Evolutionary conservation across 306 rosid species (phyloP).

Genomic region (Pyrus pyrifolia): DNA sequence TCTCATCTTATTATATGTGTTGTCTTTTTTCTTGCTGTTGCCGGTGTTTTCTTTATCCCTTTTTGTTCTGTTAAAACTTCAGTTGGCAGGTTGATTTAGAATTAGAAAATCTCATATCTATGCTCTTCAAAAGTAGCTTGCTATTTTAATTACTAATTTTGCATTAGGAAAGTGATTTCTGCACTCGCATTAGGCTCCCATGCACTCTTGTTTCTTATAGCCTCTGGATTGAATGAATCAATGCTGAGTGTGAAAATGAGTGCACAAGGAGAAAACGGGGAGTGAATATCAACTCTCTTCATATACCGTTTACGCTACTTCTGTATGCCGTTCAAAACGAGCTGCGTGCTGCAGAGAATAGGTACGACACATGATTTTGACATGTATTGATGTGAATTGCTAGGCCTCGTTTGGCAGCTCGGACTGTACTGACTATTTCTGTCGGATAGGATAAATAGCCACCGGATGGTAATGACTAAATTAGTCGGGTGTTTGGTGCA

Average conservation of each 20-base stretch:
- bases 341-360: no score
- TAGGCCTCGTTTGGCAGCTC: no score
- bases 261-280: not conserved
- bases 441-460: no score
- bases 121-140: slow-evolving; percentile 36
- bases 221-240: not conserved
- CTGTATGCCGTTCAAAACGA: no score
- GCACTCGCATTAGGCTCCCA: not conserved
- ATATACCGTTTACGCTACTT: not conserved
- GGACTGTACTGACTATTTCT: no score
- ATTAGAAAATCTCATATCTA: slow-evolving; percentile 38
- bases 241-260: not conserved
- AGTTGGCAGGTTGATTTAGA: slow-evolving; percentile 63
- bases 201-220: not conserved
- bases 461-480: no score
- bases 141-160: slow-evolving; percentile 4
- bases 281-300: not conserved
- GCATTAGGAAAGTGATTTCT: not conserved
- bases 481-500: no score
- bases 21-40: slow-evolving; percentile 20
- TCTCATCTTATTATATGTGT: slow-evolving; percentile 46
- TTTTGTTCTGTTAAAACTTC: slow-evolving; percentile 50
- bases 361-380: not conserved
- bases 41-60: slow-evolving; percentile 26
- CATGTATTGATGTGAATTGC: not conserved